Conservation (phyloP, 148 eudicot species). For the Rhododendron molle region DNA sequence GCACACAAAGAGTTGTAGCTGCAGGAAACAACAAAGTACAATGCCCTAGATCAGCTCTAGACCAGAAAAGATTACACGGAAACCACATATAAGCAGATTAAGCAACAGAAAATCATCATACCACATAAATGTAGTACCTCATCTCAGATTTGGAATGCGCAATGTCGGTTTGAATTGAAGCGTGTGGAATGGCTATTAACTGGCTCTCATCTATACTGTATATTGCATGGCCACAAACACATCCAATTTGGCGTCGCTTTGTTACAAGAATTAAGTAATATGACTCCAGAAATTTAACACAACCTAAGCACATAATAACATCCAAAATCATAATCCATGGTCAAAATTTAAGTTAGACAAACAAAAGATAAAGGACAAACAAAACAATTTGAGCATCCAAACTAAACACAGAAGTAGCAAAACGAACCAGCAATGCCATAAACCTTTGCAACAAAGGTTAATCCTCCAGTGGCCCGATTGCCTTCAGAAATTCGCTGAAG, state of each 20-base stretch:
- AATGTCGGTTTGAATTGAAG: slow-evolving; percentile 73
- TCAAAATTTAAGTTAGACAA: not conserved
- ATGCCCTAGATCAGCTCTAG: not conserved
- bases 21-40: not conserved
- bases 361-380: not conserved
- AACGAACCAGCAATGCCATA: slow-evolving; percentile 82
- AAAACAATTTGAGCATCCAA: not conserved
- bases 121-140: slow-evolving; percentile 41
- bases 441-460: slow-evolving; percentile 72
- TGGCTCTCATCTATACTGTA: slow-evolving; percentile 90
- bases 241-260: slow-evolving; percentile 84
- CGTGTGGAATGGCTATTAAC: slow-evolving; percentile 84
- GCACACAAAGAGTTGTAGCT: not conserved
- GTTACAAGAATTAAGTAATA: slow-evolving; percentile 85
- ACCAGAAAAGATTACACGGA: not conserved
- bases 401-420: not conserved
- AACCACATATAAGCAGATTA: not conserved
- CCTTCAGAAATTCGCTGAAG: slow-evolving; percentile 91
- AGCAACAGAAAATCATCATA: not conserved
- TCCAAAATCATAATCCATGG: not conserved
- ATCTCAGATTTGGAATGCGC: slow-evolving; percentile 92
- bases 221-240: slow-evolving; percentile 95
- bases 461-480: slow-evolving; percentile 90
- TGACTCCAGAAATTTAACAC: slow-evolving; percentile 84
- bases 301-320: slow-evolving; percentile 31